Percentiles rank a stretch among this genome's conserved stretches.
These are phyloP conservation scores for Skeletonema potamos DNA, from an alignment of 108 stramenopile genomes.

Conservation along the genomic window DNA sequence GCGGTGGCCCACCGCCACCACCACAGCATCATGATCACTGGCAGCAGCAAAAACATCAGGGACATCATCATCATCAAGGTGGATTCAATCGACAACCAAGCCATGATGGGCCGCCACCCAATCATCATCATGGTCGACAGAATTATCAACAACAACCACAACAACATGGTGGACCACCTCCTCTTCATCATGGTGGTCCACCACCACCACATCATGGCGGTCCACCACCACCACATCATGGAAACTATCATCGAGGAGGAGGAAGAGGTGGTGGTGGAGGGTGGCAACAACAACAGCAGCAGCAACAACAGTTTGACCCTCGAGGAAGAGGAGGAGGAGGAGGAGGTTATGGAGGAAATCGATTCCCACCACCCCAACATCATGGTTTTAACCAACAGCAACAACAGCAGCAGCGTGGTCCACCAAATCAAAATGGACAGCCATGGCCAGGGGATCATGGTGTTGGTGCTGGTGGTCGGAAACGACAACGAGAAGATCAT, in stretches of 20 bases:
- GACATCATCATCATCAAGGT: not conserved
- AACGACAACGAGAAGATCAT: not conserved
- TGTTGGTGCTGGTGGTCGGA: not conserved
- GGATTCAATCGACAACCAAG: not conserved
- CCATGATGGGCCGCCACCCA: not conserved
- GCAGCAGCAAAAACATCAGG: not conserved
- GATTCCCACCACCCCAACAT: not conserved
- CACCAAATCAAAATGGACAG: not conserved
- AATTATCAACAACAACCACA: not conserved
- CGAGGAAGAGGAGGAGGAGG: not conserved
- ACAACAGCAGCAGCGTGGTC: not conserved
- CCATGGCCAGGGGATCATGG: not conserved
- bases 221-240: not conserved
- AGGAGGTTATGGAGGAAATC: not conserved
- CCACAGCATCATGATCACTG: not conserved
- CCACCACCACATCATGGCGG: not conserved
- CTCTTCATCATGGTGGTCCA: not conserved
- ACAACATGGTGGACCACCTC: no score
- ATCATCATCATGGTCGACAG: not conserved
- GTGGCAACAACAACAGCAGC: not conserved
- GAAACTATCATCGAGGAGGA: not conserved
- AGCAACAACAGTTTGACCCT: constrained; percentile 1
- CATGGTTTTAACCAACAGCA: not conserved
- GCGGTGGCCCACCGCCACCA: not conserved
- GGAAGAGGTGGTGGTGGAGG: not conserved